Evolutionary conservation across 352 stramenopile genomes (phyloP), one percentile per base, ranked within the genome.

Genomic region (Blastocystis sp.): DNA sequence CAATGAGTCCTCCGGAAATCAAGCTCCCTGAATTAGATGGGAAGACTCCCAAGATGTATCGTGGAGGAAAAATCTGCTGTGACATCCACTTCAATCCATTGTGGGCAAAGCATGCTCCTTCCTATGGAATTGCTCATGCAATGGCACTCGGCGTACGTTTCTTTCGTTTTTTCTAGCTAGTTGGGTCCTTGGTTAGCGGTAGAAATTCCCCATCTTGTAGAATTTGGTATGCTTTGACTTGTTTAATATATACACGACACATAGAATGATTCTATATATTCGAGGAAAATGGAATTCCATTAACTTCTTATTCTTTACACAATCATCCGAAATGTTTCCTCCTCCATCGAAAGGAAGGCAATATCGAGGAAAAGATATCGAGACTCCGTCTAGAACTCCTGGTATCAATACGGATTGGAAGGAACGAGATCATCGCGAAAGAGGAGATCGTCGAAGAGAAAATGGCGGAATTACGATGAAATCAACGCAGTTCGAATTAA

Each of bases 11-110:
- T 50, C 87, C 76, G 5, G 69, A 88, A 53, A 50, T 75, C 59
- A 68, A 69, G 87, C 93, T 96, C 68, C 94, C 94, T 0, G 93
- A 96, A 90, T 92, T 96, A 0, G 94, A 96, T 20, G 93, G 94
- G 43, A 96, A 96, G 90, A 95, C 94, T 34, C 93, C 93, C 89
- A 96, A 96, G 91, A 96, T 96, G 93, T 96, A 96, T 90, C 90
- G 94, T 15, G 94, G 94, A 7, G 93, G 94, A 37, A 95, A 95
- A 87, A 96, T 96, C 87, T 96, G 94, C 76, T 87, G 95, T 23
- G 95, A 93, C 7, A 94, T 95, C 89, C 94, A 96, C 90, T 96
- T 96, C 76, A 92, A 94, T 37, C 94, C 94, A n/a, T 87, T 96
- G 29, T 96, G 94, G 94, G 92, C 94, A 77, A 95, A 95, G 90